phyloP scores from a whole-genome alignment of 2,329 filamentous ascomycete genomes.

The Aaosphaeria arxii region DNA sequence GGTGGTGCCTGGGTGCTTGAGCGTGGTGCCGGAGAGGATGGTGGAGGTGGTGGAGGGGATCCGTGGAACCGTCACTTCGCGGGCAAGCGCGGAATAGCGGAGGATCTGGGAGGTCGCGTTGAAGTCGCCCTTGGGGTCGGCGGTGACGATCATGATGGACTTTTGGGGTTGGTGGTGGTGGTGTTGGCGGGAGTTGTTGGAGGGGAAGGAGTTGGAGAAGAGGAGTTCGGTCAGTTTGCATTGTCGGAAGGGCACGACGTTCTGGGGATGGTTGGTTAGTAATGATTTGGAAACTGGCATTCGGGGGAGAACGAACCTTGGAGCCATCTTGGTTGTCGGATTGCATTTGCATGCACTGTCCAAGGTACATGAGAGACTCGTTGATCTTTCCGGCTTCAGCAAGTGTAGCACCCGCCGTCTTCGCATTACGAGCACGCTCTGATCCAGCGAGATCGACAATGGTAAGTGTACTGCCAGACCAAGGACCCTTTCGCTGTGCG shows the following conservation, averaged over 20 bases:
- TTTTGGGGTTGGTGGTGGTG: slow-evolving; percentile 64
- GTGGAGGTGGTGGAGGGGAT: slow-evolving; percentile 78
- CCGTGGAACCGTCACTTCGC: slow-evolving; percentile 88
- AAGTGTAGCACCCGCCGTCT: slow-evolving; percentile 87
- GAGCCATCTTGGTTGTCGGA: slow-evolving; percentile 71
- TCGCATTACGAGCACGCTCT: slow-evolving; percentile 87
- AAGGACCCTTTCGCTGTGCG: slow-evolving; percentile 55
- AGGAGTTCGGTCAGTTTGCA: slow-evolving; percentile 54
- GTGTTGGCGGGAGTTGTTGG: slow-evolving; percentile 44
- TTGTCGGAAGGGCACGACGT: slow-evolving; percentile 70
- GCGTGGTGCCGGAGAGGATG: slow-evolving; percentile 46
- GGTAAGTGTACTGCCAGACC: slow-evolving; percentile 76
- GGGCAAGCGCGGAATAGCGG: slow-evolving; percentile 86
- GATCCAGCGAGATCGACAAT: slow-evolving; percentile 93
- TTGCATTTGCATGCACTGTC: slow-evolving; percentile 95
- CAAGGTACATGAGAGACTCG: slow-evolving; percentile 95
- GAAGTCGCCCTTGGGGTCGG: slow-evolving; percentile 88
- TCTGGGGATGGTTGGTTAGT: slow-evolving; percentile 4
- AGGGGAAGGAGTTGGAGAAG: slow-evolving; percentile 51
- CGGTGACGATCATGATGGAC: slow-evolving; percentile 93
- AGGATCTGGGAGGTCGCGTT: slow-evolving; percentile 96
- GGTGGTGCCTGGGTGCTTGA: slow-evolving; percentile 33
- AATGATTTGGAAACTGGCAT: neutral
- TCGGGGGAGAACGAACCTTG: slow-evolving; percentile 58
- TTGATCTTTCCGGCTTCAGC: slow-evolving; percentile 98